A percentile compares a stretch with the other conserved stretches of the same genome.
These are phyloP conservation scores for Fusarium protoensiforme DNA, from an alignment of 2,329 filamentous ascomycete genomes.

Conservation along the genomic window DNA sequence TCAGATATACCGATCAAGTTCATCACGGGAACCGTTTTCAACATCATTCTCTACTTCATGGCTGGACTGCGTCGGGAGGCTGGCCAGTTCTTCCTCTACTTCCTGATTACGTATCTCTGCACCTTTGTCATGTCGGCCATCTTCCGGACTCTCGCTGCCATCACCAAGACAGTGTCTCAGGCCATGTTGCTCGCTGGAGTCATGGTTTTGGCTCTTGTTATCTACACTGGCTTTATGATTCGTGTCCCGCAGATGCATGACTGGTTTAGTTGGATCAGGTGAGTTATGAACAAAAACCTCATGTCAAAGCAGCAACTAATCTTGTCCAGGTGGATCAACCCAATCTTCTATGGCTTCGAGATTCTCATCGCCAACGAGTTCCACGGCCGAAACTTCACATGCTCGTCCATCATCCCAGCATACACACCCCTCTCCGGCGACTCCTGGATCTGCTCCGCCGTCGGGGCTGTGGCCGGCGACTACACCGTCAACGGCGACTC, in stretches of 20 bases:
- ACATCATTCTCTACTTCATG: not conserved
- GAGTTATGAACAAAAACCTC: not conserved
- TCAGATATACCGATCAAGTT: not conserved
- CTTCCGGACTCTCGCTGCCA: not conserved
- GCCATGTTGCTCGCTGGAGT: not conserved
- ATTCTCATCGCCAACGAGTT: constrained; percentile 26
- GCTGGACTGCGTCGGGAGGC: not conserved
- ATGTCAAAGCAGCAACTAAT: not conserved
- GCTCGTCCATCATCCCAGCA: constrained; percentile 60
- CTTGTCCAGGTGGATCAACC: constrained; percentile 60
- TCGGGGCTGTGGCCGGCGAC: constrained; percentile 48
- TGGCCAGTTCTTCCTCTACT: not conserved
- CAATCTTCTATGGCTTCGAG: constrained; percentile 64
- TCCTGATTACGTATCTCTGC: not conserved
- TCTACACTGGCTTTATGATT: not conserved
- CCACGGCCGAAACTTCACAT: constrained; percentile 5
- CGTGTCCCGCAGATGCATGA: not conserved
- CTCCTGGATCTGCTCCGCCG: not conserved
- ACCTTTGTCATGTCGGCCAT: not conserved
- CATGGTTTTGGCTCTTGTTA: not conserved
- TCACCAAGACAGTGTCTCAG: not conserved
- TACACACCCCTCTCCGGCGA: not conserved
- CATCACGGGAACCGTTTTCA: not conserved
- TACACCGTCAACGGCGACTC: constrained; percentile 64
- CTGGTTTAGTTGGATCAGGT: not conserved